Conservation (phyloP, 2,329 filamentous ascomycete species). For the Paracamarosporium sp. region DNA sequence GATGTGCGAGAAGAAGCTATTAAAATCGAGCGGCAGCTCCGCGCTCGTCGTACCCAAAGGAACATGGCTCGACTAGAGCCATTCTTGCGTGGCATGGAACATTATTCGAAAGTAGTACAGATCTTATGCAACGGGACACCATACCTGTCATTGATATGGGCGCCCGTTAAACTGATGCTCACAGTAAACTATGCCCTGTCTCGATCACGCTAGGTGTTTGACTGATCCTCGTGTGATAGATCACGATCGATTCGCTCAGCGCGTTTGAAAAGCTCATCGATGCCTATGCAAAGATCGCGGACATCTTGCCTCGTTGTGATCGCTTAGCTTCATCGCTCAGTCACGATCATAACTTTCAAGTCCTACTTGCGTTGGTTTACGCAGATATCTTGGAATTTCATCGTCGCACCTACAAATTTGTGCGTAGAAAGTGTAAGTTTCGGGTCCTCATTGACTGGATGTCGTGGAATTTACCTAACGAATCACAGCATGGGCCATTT, state of each 20-base stretch:
- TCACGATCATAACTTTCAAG: conserved; percentile 45
- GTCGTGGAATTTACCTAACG: background rate
- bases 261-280: conserved; percentile 53
- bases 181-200: too few species aligned
- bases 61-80: conserved; percentile 55
- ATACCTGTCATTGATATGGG: conserved; percentile 55
- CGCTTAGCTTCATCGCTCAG: conserved; percentile 36
- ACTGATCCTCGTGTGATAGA: conserved; percentile 7
- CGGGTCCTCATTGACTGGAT: too few species aligned
- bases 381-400: conserved; percentile 58
- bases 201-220: too few species aligned
- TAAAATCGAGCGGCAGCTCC: conserved; percentile 51
- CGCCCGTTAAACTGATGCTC: conserved; percentile 23
- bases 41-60: conserved; percentile 45
- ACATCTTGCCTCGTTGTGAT: conserved; percentile 48
- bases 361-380: conserved; percentile 53
- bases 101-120: conserved; percentile 53
- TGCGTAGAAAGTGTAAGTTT: conserved; percentile 44
- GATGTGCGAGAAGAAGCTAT: conserved; percentile 47
- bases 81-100: conserved; percentile 50
- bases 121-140: conserved; percentile 56
- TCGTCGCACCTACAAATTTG: conserved; percentile 53
- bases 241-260: conserved; percentile 40
- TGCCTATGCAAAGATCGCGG: conserved; percentile 51
- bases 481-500: conserved; percentile 25